phyloP scores from a whole-genome alignment of 495 filamentous ascomycete genomes.

The Aspergillus kassunensis region DNA sequence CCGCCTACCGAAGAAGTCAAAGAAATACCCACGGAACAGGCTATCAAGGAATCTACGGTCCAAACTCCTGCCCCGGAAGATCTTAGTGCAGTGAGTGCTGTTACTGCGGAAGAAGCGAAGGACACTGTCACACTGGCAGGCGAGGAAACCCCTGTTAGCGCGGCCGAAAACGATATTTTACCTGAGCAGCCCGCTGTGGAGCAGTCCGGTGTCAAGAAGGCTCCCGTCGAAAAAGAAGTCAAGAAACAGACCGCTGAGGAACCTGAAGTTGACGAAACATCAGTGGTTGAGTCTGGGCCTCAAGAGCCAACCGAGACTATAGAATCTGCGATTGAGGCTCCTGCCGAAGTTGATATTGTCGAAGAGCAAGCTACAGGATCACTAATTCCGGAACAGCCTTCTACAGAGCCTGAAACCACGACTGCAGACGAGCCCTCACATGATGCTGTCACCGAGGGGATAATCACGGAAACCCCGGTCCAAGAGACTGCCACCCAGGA shows the following conservation, averaged over 20 bases:
- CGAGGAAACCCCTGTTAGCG: not conserved
- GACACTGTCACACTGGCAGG: not conserved
- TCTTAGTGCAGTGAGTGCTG: not conserved
- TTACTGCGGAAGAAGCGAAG: not conserved
- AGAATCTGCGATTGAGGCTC: not conserved
- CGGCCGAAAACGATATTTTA: not conserved
- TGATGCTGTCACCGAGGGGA: not conserved
- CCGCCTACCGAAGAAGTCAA: not conserved
- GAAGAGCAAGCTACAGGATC: slow-evolving; percentile 1
- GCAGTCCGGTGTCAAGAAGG: not conserved
- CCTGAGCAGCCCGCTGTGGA: slow-evolving; percentile 1
- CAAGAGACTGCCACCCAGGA: too few species aligned
- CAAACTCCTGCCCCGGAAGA: slow-evolving; percentile 5
- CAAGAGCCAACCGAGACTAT: not conserved
- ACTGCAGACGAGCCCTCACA: not conserved
- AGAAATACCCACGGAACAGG: not conserved
- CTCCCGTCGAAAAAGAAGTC: not conserved
- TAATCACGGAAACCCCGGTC: not conserved
- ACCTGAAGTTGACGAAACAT: not conserved
- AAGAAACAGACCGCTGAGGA: not conserved
- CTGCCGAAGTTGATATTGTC: not conserved
- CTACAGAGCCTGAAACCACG: not conserved
- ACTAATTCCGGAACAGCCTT: not conserved
- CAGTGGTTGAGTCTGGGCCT: not conserved
- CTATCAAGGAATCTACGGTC: not conserved